Percentiles rank a stretch among this genome's conserved stretches.
These are phyloP conservation scores for Ammopiptanthus mongolicus DNA, from an alignment of 306 rosid species.

Conservation along the genomic window DNA sequence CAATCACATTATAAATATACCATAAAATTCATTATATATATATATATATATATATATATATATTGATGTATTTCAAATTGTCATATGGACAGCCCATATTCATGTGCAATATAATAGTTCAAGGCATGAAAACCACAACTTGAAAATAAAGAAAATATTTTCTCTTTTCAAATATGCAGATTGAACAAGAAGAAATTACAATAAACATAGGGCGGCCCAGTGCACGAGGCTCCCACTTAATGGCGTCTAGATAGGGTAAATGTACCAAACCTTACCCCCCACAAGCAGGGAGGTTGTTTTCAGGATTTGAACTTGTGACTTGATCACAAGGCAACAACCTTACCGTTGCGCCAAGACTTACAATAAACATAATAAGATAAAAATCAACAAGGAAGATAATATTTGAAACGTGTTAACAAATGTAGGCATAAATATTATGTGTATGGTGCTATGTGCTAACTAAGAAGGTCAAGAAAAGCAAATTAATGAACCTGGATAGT, in stretches of 20 bases:
- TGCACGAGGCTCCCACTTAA: too few species aligned
- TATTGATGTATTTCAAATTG: neutral
- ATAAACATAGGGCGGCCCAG: too few species aligned
- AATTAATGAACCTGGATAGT: conserved; percentile 60
- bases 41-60: neutral
- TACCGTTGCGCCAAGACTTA: too few species aligned
- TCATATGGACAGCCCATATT: neutral
- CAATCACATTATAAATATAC: neutral
- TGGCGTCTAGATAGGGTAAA: too few species aligned
- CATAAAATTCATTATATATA: neutral
- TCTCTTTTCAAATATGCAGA: neutral
- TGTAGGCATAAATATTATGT: neutral
- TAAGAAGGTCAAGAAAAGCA: neutral
- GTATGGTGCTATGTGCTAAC: neutral
- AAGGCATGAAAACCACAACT: neutral
- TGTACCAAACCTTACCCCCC: too few species aligned
- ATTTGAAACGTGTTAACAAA: neutral
- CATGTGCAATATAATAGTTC: neutral
- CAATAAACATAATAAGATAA: neutral
- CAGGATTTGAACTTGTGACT: too few species aligned
- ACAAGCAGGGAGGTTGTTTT: too few species aligned
- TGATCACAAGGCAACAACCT: too few species aligned
- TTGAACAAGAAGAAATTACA: neutral
- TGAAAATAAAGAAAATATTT: neutral
- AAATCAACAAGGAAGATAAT: neutral